Evolutionary conservation across 2,329 filamentous ascomycete genomes (phyloP).

Genomic region (Thielaviopsis ethacetica): DNA sequence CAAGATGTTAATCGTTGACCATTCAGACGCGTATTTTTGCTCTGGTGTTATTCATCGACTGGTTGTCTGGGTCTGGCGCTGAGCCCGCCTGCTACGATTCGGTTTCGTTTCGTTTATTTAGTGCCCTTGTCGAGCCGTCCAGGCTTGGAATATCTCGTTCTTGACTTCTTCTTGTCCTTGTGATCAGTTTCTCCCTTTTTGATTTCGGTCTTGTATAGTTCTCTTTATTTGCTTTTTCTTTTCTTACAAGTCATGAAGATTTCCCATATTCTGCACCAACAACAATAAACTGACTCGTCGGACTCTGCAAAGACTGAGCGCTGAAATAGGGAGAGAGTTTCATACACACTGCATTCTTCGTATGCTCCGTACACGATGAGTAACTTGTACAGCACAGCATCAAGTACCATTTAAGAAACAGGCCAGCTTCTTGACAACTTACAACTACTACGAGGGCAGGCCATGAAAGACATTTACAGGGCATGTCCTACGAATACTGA

Average conservation of each 20-base stretch:
- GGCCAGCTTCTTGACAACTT: too few species aligned
- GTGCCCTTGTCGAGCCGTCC: not conserved
- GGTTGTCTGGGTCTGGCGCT: too few species aligned
- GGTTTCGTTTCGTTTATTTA: not conserved
- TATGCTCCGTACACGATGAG: not conserved
- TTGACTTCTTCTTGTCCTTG: not conserved
- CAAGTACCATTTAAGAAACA: too few species aligned
- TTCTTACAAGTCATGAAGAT: not conserved
- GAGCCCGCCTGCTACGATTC: not conserved
- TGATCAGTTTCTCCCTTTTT: not conserved
- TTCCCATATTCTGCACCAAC: too few species aligned
- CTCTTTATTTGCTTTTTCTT: not conserved
- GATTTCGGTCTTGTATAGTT: not conserved
- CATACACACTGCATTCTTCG: not conserved
- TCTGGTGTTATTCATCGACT: too few species aligned
- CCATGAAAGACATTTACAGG: too few species aligned
- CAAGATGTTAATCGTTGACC: not conserved
- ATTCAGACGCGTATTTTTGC: too few species aligned
- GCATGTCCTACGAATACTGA: too few species aligned
- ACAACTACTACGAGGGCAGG: too few species aligned
- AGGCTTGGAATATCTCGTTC: not conserved
- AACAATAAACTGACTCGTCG: too few species aligned
- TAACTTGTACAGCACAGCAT: too few species aligned
- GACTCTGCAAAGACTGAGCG: too few species aligned
- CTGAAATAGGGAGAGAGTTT: not conserved